phyloP scores from a whole-genome alignment of 805 yeast species.

The Ascoidea rubescens region DNA sequence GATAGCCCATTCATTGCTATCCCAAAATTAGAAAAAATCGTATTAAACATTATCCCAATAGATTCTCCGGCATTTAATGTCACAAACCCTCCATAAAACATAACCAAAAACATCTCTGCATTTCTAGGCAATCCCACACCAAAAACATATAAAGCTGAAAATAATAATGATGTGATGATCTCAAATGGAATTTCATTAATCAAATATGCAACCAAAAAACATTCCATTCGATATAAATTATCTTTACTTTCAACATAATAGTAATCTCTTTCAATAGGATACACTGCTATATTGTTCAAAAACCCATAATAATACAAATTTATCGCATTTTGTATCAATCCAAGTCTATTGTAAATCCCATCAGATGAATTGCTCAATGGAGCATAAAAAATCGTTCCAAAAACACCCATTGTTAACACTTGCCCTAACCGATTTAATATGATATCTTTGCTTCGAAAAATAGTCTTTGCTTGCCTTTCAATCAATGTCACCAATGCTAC shows the following conservation, averaged over 20 bases:
- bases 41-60: constrained; percentile 68
- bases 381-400: constrained; percentile 55
- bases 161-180: constrained; percentile 39
- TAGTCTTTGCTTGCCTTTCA: constrained; percentile 12
- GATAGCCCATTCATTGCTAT: constrained; percentile 68
- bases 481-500: neutral
- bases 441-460: constrained; percentile 35
- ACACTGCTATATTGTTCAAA: constrained; percentile 62
- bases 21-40: constrained; percentile 61
- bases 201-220: constrained; percentile 49
- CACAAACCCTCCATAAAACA: constrained; percentile 38
- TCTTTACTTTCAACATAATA: constrained; percentile 74
- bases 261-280: constrained; percentile 58
- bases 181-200: constrained; percentile 59
- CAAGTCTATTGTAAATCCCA: constrained; percentile 59
- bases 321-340: constrained; percentile 60
- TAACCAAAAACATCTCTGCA: constrained; percentile 50
- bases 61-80: constrained; percentile 71
- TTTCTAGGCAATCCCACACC: constrained; percentile 64
- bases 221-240: constrained; percentile 47
- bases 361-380: constrained; percentile 31
- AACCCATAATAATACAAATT: constrained; percentile 70
- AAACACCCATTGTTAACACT: constrained; percentile 47
- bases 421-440: constrained; percentile 53
- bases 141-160: constrained; percentile 48